Conservation (phyloP, 139 green algal genomes). For the Chlorella sp. region DNA sequence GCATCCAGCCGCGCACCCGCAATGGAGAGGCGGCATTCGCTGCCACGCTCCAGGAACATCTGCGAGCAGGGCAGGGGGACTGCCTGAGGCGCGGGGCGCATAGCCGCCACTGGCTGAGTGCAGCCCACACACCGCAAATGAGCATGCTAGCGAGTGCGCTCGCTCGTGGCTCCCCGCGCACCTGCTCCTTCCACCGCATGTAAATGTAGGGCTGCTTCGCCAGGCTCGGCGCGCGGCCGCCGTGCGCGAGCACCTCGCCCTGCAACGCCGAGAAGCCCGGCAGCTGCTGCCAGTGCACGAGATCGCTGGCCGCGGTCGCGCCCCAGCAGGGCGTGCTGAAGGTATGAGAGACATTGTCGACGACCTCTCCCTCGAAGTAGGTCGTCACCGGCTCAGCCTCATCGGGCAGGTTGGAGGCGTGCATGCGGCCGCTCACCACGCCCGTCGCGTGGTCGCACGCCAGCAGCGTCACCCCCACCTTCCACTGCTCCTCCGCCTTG, state of each 20-base stretch:
- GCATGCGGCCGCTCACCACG: conserved; percentile 61
- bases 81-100: too few species aligned
- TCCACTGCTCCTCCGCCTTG: conserved; percentile 36
- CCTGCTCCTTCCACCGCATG: conserved; percentile 83
- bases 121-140: neutral
- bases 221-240: conserved; percentile 47
- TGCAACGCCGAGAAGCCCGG: neutral
- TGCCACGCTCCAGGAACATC: conserved; percentile 67
- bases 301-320: conserved; percentile 24
- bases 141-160: too few species aligned
- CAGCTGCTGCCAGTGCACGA: conserved; percentile 16
- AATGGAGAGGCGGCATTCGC: conserved; percentile 74
- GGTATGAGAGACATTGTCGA: conserved; percentile 74
- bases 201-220: conserved; percentile 48
- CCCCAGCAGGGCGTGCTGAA: conserved; percentile 79
- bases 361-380: conserved; percentile 80
- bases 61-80: conserved; percentile 19
- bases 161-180: too few species aligned
- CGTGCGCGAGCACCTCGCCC: conserved; percentile 28
- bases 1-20: too few species aligned
- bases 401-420: conserved; percentile 56
- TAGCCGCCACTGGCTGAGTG: too few species aligned
- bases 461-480: conserved; percentile 20
- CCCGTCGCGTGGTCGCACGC: conserved; percentile 44
- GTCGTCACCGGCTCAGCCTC: conserved; percentile 48